These are phyloP conservation scores for Mortierella antarctica DNA, from an alignment of 192 early-diverging fungal species.

Conservation along the genomic window DNA sequence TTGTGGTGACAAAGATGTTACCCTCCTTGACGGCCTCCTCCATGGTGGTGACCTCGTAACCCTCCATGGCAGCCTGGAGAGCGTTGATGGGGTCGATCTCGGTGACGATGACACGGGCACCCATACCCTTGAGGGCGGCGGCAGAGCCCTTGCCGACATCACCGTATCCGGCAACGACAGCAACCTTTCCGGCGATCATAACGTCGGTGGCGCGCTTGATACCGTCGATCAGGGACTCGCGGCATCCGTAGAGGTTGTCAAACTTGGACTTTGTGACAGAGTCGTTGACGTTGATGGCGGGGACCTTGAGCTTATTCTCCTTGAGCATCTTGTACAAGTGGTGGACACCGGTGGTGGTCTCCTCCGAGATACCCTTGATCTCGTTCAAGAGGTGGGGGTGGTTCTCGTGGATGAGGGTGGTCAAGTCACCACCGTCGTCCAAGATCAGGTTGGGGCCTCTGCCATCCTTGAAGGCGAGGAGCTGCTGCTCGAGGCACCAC, in stretches of 20 bases:
- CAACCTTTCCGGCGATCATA: slow-evolving; percentile 99
- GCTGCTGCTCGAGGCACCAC: slow-evolving; percentile 98
- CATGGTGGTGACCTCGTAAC: slow-evolving; percentile 99
- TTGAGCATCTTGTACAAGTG: slow-evolving; percentile 99
- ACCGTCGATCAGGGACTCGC: slow-evolving; percentile 98
- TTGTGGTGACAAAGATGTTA: slow-evolving; percentile 99
- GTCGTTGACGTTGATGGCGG: slow-evolving; percentile 99
- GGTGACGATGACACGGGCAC: slow-evolving; percentile 96
- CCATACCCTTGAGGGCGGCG: slow-evolving; percentile 97
- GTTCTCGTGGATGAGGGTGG: slow-evolving; percentile 95
- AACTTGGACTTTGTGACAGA: slow-evolving; percentile 99
- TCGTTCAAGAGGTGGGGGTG: slow-evolving; percentile 88
- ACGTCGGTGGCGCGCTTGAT: slow-evolving; percentile 99
- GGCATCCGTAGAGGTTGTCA: slow-evolving; percentile 99
- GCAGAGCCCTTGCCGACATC: slow-evolving; percentile 99
- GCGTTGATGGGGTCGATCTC: slow-evolving; percentile 99
- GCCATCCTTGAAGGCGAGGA: slow-evolving; percentile 91
- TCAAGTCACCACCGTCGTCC: slow-evolving; percentile 99
- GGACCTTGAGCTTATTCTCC: slow-evolving; percentile 96
- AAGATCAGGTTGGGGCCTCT: slow-evolving; percentile 98
- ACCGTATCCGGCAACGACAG: slow-evolving; percentile 98
- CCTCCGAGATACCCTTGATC: slow-evolving; percentile 97
- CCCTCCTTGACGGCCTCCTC: slow-evolving; percentile 91
- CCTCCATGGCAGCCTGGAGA: slow-evolving; percentile 99
- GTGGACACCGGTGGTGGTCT: slow-evolving; percentile 99